Evolutionary conservation across 2,329 filamentous ascomycete species (phyloP).

Genomic region (Penicillium sp.): DNA sequence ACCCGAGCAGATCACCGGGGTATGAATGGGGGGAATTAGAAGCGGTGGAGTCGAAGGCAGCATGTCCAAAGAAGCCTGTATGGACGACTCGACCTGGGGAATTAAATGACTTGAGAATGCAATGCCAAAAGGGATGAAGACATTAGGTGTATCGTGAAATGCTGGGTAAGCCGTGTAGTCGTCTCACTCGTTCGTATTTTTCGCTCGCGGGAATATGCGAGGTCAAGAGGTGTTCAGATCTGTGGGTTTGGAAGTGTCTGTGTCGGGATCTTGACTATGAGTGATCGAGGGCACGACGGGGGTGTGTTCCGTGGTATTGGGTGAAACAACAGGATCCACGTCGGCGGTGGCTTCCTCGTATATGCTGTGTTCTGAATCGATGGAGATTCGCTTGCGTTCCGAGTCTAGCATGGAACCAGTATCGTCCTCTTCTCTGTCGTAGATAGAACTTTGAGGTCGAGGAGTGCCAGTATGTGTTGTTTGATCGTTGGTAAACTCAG

Average conservation of each 20-base stretch:
- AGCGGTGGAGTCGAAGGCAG: conserved; percentile 1
- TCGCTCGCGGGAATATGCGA: conserved; percentile 3
- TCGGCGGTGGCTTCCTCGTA: conserved; percentile 25
- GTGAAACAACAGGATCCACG: conserved; percentile 4
- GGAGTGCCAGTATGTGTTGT: neutral
- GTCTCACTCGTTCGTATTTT: conserved; percentile 16
- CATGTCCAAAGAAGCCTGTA: conserved; percentile 4
- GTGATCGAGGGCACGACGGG: neutral
- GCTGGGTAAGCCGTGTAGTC: conserved; percentile 13
- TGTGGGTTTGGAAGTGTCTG: conserved; percentile 1
- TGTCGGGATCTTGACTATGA: neutral
- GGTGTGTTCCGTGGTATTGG: neutral
- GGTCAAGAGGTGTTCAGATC: conserved; percentile 5
- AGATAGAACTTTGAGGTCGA: conserved; percentile 9
- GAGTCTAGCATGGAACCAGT: conserved; percentile 9
- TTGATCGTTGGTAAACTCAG: neutral
- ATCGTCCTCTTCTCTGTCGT: conserved; percentile 11
- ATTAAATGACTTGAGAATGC: conserved; percentile 9
- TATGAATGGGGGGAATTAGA: conserved; percentile 4
- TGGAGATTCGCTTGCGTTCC: conserved; percentile 14
- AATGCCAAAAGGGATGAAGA: conserved; percentile 9
- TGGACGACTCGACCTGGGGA: neutral
- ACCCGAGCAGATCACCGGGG: conserved; percentile 3
- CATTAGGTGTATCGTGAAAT: conserved; percentile 19
- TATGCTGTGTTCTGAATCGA: conserved; percentile 22